These are phyloP conservation scores for Phytophthora palmivora DNA, from an alignment of 352 stramenopile genomes.

Conservation along the genomic window DNA sequence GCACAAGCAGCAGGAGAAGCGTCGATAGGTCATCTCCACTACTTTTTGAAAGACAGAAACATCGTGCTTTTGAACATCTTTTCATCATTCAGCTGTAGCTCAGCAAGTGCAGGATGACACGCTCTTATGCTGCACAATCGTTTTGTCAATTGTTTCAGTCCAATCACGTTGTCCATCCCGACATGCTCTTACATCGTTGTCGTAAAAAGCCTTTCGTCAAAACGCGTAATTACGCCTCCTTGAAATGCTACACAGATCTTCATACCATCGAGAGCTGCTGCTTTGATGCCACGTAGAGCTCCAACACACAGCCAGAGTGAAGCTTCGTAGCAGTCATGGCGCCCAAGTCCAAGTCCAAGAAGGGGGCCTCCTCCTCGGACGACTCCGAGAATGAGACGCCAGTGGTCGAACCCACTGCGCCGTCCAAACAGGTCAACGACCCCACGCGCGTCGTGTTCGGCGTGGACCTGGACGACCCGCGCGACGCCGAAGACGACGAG, in stretches of 20 bases:
- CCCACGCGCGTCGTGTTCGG: constrained; percentile 55
- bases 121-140: constrained; percentile 3
- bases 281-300: constrained; percentile 39
- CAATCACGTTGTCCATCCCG: neutral
- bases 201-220: constrained; percentile 28
- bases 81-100: too few species aligned
- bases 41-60: too few species aligned
- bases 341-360: constrained; percentile 70
- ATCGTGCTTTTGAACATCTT: too few species aligned
- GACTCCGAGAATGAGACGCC: constrained; percentile 30
- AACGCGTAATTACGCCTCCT: constrained; percentile 39
- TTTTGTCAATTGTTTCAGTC: neutral
- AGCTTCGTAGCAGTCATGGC: constrained; percentile 43
- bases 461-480: constrained; percentile 61
- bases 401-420: constrained; percentile 17
- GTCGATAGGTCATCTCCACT: too few species aligned
- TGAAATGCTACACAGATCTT: constrained; percentile 36
- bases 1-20: too few species aligned
- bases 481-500: constrained; percentile 75
- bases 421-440: constrained; percentile 20
- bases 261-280: constrained; percentile 7
- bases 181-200: neutral
- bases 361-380: constrained; percentile 36
- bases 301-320: constrained; percentile 23
- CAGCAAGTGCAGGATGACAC: too few species aligned